Evolutionary conservation across 805 yeast species (phyloP).

Genomic region (Kuraishia borneana): DNA sequence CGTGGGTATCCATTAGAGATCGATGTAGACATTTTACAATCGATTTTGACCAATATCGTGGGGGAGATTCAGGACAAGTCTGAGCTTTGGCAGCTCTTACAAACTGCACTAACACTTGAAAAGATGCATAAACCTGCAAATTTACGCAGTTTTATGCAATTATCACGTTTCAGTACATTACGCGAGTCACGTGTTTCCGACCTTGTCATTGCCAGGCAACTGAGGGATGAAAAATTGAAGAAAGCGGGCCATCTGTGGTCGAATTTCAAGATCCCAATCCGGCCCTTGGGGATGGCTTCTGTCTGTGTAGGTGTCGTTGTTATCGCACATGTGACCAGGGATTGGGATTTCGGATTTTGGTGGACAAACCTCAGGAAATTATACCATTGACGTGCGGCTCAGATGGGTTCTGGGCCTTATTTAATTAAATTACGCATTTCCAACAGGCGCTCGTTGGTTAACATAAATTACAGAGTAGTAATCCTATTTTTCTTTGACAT

Average conservation of each 20-base stretch:
- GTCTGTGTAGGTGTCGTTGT: no score
- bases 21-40: constrained; percentile 16
- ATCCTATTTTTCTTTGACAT: constrained; percentile 11
- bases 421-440: no score
- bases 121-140: not conserved
- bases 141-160: not conserved
- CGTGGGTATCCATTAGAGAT: constrained; percentile 10
- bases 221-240: not conserved
- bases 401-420: no score
- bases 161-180: not conserved
- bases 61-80: constrained; percentile 14
- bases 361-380: no score
- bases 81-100: constrained; percentile 14
- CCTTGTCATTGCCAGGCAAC: not conserved
- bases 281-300: no score
- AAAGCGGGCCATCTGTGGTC: not conserved
- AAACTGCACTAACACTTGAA: not conserved
- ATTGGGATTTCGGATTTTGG: no score
- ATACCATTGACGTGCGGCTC: no score
- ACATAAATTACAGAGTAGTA: not conserved
- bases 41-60: constrained; percentile 15
- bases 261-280: not conserved
- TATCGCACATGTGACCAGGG: no score
- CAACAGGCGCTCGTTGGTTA: no score
- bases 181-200: not conserved